Evolutionary conservation across 257 asterid species (phyloP).

Genomic region (Solanum boliviense): DNA sequence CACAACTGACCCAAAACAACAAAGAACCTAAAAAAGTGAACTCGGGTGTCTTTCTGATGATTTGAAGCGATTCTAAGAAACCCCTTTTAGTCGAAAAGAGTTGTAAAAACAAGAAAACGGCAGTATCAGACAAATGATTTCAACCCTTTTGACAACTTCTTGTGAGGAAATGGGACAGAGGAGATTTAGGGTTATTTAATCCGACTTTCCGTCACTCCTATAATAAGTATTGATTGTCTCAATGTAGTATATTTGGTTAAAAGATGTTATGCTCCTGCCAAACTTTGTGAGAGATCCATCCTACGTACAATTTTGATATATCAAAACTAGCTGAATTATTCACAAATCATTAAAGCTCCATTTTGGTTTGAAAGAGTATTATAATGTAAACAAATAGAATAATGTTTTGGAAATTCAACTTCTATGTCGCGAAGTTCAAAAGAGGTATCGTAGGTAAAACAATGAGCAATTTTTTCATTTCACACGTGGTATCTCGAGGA

Average conservation of each 20-base stretch:
- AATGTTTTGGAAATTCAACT: not conserved
- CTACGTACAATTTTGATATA: not conserved
- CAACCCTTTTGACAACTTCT: constrained; percentile 9
- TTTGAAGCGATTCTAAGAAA: not conserved
- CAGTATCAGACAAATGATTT: constrained; percentile 3
- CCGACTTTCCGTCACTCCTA: not conserved
- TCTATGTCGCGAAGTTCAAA: not conserved
- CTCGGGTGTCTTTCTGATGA: not conserved
- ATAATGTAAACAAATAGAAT: not conserved
- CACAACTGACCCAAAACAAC: not conserved
- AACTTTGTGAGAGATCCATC: not conserved
- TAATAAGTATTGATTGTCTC: not conserved
- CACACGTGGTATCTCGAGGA: not conserved
- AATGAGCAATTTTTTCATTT: not conserved
- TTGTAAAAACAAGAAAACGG: not conserved
- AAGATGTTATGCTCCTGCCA: not conserved
- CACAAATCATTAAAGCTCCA: not conserved
- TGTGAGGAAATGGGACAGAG: not conserved
- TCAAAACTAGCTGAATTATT: not conserved
- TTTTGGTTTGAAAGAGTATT: not conserved
- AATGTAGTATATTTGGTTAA: not conserved
- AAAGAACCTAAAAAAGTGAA: not conserved
- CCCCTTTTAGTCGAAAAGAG: not conserved
- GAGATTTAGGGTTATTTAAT: not conserved
- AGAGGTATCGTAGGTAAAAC: not conserved